Base-by-base conservation (phyloP, 768 basidiomycete genomes). In the Tephrocybe sp. region DNA sequence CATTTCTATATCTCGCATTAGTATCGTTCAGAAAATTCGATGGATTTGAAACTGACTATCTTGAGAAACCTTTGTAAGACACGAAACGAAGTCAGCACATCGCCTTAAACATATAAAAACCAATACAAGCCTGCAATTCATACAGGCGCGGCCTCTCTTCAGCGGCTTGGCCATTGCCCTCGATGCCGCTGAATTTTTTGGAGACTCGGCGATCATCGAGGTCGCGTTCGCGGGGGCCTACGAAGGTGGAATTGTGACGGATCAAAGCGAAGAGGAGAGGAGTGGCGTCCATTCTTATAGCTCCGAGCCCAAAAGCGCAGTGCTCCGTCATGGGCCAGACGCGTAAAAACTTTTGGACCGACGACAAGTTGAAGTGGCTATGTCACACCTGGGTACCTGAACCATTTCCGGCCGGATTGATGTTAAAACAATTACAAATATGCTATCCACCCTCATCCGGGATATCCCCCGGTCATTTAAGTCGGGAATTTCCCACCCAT, bases 1-100 rank as follows among this genome's bases (percentile, higher is more conserved):
- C 87, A 89, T 72, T 80, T 82, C 86, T 82, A 35, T n/a, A n/a
- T n/a, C n/a, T n/a, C n/a, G n/a, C n/a, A 32, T 50, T 49, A 26
- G 34, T 43, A 21, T 30, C 35, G 25, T 26, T 57, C 6, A 53
- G 43, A 22, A 39, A 52, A 22, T 22, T 38, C 43, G 24, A 31
- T 16, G 28, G 30, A 44, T n/a, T 36, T 39, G 19, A 26, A 37
- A 65, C 75, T 50, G 51, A 78, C 78, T 52, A 79, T 78, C 60
- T 80, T 80, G 35, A 78, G 60, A 60, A 76, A 74, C 53, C 78
- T 80, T 42, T 25, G 22, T 25, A 35, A 31, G 13, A 41, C 49
- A 34, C 42, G 36, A 27, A 27, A 36, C n/a, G 25, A 51, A 26
- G 19, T 43, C n/a, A 47, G 48, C 37, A 28, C 35, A 27, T 2